Conservation (phyloP, 352 stramenopile genomes). For the Elongisporangium anandrum region DNA sequence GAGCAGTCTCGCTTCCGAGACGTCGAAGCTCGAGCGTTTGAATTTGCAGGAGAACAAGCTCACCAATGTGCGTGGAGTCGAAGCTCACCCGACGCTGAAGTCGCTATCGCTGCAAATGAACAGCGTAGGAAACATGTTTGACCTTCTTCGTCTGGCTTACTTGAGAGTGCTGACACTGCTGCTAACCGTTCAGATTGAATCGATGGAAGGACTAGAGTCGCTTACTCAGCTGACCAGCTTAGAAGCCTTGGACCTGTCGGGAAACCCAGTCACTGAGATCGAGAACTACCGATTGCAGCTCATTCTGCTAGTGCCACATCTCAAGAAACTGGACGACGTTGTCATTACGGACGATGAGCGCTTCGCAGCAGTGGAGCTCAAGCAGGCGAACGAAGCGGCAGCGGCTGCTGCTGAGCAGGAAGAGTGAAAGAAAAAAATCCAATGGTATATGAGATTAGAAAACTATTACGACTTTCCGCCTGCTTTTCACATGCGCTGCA, state of each 20-base stretch:
- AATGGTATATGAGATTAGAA: conserved; percentile 27
- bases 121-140: conserved; percentile 24
- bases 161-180: not conserved
- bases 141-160: not conserved
- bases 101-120: conserved; percentile 57
- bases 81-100: conserved; percentile 33
- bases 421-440: conserved; percentile 17
- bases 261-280: conserved; percentile 46
- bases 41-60: conserved; percentile 71
- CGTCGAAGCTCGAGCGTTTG: conserved; percentile 45
- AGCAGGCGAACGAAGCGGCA: conserved; percentile 25
- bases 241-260: conserved; percentile 37
- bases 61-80: conserved; percentile 42
- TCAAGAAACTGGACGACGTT: conserved; percentile 60
- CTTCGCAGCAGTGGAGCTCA: conserved; percentile 50
- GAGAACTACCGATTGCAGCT: conserved; percentile 54
- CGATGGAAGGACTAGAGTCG: conserved; percentile 37
- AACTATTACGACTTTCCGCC: conserved; percentile 21
- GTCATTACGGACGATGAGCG: conserved; percentile 57
- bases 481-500: not conserved
- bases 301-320: conserved; percentile 41
- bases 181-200: conserved; percentile 33
- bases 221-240: conserved; percentile 39
- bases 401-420: no score
- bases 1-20: conserved; percentile 26